Conservation (phyloP, 1,284 basidiomycete species). For the Leccinum pachyderme region DNA sequence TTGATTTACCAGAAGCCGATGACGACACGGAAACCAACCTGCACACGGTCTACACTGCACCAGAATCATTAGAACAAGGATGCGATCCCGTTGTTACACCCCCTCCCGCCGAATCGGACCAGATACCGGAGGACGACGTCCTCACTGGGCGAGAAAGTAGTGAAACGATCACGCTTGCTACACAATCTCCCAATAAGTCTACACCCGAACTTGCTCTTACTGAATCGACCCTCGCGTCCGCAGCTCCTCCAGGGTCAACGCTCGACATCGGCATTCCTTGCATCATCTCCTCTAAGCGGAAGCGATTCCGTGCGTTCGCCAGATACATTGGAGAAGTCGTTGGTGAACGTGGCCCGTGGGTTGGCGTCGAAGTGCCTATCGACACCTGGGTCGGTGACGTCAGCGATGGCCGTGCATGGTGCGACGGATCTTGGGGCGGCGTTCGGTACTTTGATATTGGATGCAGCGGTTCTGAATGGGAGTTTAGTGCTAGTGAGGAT, state of each 20-base stretch:
- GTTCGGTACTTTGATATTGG: conserved; percentile 78
- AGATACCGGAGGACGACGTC: conserved; percentile 11
- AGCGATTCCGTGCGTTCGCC: conserved; percentile 83
- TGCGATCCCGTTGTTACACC: conserved; percentile 9
- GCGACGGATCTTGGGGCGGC: conserved; percentile 79
- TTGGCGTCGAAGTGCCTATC: conserved; percentile 86
- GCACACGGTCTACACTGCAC: conserved; percentile 22
- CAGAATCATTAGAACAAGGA: conserved; percentile 9
- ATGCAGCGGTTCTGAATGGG: conserved; percentile 56
- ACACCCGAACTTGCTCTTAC: conserved; percentile 20
- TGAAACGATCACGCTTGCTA: conserved; percentile 24
- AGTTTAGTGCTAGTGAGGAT: conserved; percentile 44
- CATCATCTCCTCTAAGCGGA: conserved; percentile 80
- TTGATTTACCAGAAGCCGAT: conserved; percentile 6
- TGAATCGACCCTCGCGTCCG: conserved; percentile 33
- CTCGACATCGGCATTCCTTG: conserved; percentile 90
- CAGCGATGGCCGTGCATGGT: conserved; percentile 66
- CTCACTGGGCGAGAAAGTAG: conserved; percentile 20
- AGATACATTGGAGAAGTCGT: conserved; percentile 85
- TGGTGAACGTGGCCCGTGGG: conserved; percentile 82
- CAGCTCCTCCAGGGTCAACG: conserved; percentile 58
- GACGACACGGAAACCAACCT: conserved; percentile 27
- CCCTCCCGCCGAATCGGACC: conserved; percentile 17
- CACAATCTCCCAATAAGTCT: conserved; percentile 22
- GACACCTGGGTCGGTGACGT: conserved; percentile 53